These are phyloP conservation scores for Chlorella variabilis DNA, from an alignment of 163 green algal genomes.

Conservation along the genomic window DNA sequence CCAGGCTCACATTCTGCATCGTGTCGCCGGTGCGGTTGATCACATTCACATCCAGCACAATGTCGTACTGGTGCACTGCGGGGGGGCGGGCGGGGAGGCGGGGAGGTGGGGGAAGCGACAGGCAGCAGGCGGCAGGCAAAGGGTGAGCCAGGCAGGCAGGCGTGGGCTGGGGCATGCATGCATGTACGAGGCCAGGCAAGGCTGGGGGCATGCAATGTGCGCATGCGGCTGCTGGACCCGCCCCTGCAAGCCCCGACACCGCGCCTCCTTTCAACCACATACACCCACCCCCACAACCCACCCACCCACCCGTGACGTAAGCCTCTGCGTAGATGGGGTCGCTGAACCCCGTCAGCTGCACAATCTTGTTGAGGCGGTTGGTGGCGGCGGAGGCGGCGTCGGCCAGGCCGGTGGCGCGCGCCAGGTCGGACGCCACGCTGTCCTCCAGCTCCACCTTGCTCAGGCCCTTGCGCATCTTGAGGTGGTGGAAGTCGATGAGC, in stretches of 20 bases:
- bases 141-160: background rate
- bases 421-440: slow-evolving; percentile 48
- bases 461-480: slow-evolving; percentile 83
- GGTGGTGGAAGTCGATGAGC: slow-evolving; percentile 96
- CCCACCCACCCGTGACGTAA: slow-evolving; percentile 79
- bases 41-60: slow-evolving; percentile 97
- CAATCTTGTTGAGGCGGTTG: slow-evolving; percentile 84
- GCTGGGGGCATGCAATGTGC: too few species aligned
- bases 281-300: background rate
- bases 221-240: too few species aligned
- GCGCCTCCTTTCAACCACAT: too few species aligned
- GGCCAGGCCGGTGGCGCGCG: slow-evolving; percentile 44
- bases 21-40: slow-evolving; percentile 89
- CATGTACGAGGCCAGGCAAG: too few species aligned
- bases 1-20: slow-evolving; percentile 94
- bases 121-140: background rate
- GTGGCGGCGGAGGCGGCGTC: slow-evolving; percentile 57
- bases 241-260: too few species aligned
- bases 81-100: background rate
- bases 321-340: slow-evolving; percentile 97
- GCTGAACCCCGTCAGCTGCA: slow-evolving; percentile 98
- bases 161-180: too few species aligned
- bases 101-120: background rate
- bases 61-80: slow-evolving; percentile 98
- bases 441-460: slow-evolving; percentile 94